Evolutionary conservation across 331 rosid species (phyloP).

Genomic region (Malus hybrid): DNA sequence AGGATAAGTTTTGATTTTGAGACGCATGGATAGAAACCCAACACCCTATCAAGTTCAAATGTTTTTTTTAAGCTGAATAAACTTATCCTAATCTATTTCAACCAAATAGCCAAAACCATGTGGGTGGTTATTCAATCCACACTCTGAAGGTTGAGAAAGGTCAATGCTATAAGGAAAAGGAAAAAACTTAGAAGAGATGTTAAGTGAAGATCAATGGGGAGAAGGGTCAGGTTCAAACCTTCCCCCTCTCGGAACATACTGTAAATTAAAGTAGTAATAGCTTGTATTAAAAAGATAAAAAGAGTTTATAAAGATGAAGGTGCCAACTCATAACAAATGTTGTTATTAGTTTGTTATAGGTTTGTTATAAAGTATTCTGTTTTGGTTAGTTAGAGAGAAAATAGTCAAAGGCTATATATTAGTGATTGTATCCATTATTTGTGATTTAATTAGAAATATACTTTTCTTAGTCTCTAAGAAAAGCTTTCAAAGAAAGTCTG

Average conservation of each 20-base stretch:
- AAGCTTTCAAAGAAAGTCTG: no score
- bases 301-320: no score
- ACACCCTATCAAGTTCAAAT: neutral
- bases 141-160: neutral
- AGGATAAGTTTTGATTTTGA: no score
- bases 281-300: neutral
- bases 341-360: no score
- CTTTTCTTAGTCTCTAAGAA: no score
- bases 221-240: neutral
- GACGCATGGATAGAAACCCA: no score
- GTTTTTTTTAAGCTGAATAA: neutral
- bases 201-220: neutral
- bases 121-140: neutral
- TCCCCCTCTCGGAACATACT: neutral
- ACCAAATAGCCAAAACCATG: neutral
- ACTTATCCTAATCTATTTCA: neutral
- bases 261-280: neutral
- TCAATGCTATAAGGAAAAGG: neutral
- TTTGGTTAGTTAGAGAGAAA: no score
- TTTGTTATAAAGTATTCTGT: no score
- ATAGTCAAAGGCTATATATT: no score
- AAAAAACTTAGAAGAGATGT: neutral
- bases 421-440: no score
- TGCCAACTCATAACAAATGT: no score
- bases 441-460: no score